phyloP scores from a whole-genome alignment of 2,329 filamentous ascomycete genomes.

The Fonsecaea erecta region DNA sequence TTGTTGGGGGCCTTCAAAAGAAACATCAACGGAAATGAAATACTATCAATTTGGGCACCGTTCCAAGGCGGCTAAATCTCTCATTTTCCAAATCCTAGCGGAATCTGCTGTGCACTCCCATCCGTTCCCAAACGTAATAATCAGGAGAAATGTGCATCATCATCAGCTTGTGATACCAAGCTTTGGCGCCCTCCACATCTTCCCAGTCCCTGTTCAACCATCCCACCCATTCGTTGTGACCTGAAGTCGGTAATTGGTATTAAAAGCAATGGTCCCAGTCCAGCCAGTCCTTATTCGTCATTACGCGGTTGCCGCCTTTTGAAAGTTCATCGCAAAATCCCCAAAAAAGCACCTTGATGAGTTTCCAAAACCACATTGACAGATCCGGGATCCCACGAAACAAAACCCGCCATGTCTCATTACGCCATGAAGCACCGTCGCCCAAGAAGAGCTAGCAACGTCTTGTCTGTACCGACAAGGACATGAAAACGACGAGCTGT shows the following conservation, averaged over 20 bases:
- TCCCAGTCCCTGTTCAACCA: conserved; percentile 14
- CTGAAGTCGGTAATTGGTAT: conserved; percentile 22
- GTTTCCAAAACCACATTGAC: conserved; percentile 5
- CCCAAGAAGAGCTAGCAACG: not conserved
- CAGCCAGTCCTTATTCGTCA: conserved; percentile 34
- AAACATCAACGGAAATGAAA: too few relatives aligned
- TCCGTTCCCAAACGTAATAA: not conserved
- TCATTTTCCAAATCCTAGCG: conserved; percentile 1
- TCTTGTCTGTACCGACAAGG: conserved; percentile 14
- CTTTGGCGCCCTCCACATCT: conserved; percentile 2
- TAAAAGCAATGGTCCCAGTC: conserved; percentile 33
- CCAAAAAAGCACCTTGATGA: not conserved
- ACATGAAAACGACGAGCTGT: not conserved
- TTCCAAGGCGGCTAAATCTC: not conserved
- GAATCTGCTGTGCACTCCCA: conserved; percentile 2
- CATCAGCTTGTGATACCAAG: conserved; percentile 14
- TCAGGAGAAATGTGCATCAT: conserved; percentile 8
- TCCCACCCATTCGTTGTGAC: conserved; percentile 7
- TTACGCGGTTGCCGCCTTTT: conserved; percentile 25
- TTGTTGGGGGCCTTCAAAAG: not conserved
- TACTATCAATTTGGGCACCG: not conserved
- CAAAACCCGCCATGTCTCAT: conserved; percentile 11
- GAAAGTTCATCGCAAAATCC: conserved; percentile 18
- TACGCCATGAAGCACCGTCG: conserved; percentile 23
- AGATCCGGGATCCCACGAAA: not conserved